Percentiles rank a stretch among this genome's conserved stretches.
Evolutionary conservation across 2,329 filamentous ascomycete genomes (phyloP).

Genomic region (Juglanconis juglandina): DNA sequence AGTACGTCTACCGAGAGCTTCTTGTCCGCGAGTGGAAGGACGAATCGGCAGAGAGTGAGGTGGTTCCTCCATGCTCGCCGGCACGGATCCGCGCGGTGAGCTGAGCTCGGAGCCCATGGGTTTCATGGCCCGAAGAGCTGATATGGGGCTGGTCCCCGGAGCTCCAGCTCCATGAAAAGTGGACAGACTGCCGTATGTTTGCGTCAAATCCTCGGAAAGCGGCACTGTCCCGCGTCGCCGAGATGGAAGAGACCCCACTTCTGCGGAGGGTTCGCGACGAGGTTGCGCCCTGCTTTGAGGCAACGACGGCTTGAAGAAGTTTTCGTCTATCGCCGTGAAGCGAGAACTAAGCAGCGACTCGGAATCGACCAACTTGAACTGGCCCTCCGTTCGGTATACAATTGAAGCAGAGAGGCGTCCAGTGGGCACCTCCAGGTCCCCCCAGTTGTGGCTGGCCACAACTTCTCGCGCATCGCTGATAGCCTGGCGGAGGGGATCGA

Average conservation of each 20-base stretch:
- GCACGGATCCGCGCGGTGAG: constrained; percentile 53
- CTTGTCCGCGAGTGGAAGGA: constrained; percentile 36
- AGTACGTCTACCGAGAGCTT: constrained; percentile 62
- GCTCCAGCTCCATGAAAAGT: constrained; percentile 82
- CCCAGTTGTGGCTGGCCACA: constrained; percentile 75
- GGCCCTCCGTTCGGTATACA: constrained; percentile 82
- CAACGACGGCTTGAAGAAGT: constrained; percentile 78
- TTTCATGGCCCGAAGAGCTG: constrained; percentile 70
- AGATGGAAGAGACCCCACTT: constrained; percentile 74
- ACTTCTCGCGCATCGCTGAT: constrained; percentile 64
- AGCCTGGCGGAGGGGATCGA: constrained; percentile 69
- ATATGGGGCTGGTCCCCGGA: constrained; percentile 79
- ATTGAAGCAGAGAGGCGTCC: constrained; percentile 80
- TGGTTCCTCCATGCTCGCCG: constrained; percentile 43
- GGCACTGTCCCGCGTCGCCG: constrained; percentile 42
- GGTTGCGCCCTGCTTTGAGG: constrained; percentile 47
- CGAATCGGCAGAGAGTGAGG: constrained; percentile 53
- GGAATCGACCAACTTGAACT: constrained; percentile 86
- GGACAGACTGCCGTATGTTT: constrained; percentile 84
- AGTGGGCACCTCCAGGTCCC: constrained; percentile 79
- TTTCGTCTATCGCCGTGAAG: constrained; percentile 88
- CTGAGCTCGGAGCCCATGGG: constrained; percentile 59
- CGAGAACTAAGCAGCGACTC: constrained; percentile 88
- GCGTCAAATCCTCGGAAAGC: constrained; percentile 58
- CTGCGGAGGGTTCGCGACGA: constrained; percentile 38